Conservation (phyloP, 176 grass and related monocot genomes). For the Otatea glauca region DNA sequence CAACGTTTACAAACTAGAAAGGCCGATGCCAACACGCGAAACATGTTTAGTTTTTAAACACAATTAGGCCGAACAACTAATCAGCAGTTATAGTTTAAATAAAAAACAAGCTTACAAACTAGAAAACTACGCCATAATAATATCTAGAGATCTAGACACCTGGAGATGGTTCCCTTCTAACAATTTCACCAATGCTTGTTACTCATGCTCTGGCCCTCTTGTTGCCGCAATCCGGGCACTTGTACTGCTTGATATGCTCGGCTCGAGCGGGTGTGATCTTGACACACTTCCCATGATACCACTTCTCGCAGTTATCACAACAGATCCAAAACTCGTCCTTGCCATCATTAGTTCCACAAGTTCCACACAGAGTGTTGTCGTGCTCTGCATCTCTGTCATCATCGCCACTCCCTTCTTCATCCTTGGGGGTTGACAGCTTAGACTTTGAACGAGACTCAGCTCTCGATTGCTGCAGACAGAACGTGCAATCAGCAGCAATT, state of each 20-base stretch:
- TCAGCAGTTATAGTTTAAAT: constrained; percentile 24
- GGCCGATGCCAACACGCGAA: constrained; percentile 32
- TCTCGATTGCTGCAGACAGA: constrained; percentile 54
- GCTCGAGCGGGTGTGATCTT: constrained; percentile 90
- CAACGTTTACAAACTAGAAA: constrained; percentile 37
- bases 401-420: constrained; percentile 67
- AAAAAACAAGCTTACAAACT: constrained; percentile 51
- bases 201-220: constrained; percentile 74
- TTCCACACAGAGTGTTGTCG: constrained; percentile 82
- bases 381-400: constrained; percentile 66
- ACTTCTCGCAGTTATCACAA: constrained; percentile 85
- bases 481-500: not conserved
- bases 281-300: constrained; percentile 94
- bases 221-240: constrained; percentile 84
- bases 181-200: not conserved
- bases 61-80: constrained; percentile 40
- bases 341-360: constrained; percentile 75
- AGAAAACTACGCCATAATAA: constrained; percentile 42
- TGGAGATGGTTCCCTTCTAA: constrained; percentile 25
- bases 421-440: constrained; percentile 70
- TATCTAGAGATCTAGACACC: constrained; percentile 43
- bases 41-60: constrained; percentile 35
- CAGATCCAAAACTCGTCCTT: constrained; percentile 96
- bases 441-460: constrained; percentile 60
- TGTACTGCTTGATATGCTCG: constrained; percentile 99